Evolutionary conservation across 73 alveolate species (phyloP), one percentile per base, ranked within the genome.

Genomic region (Tetrahymena borealis): DNA sequence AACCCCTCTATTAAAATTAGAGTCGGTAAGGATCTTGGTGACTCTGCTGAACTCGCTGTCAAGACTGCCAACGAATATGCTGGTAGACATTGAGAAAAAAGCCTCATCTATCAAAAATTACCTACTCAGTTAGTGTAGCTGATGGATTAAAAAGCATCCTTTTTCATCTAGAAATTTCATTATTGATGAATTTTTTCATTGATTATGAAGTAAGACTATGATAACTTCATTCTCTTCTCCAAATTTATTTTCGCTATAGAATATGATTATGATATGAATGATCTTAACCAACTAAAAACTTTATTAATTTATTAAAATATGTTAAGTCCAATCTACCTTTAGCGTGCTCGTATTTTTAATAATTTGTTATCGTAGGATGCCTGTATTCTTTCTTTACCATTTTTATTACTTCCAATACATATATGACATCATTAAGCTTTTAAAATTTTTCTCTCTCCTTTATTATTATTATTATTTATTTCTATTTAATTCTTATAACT

Each of bases 41-140:
- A 60, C 85, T 60, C 85, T 60, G 85, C 85, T 60, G 85, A 60
- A 60, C 85, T 60, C 85, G 85, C 85, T 60, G 85, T 60, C 35
- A 60, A 60, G 85, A 60, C 85, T 60, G 85, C 85, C 85, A 60
- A 60, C 85, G 85, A 60, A 60, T 60, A 4, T 6, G 85, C 85
- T 9, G 85, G 85, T 24, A 60, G 85, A 60, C 85, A 20, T 60
- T 60, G 85, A 60, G 38, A 5, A 20, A n/a, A n/a, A 24, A 24
- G 85, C n/a, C 20, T 60, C 85, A 4, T 35, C 7, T 18, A n/a
- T 24, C 1, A 32, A 60, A 60, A 60, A 60, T 60, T 35, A 24
- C n/a, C n/a, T 60, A 60, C 28, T 60, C 1, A 60, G n/a, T n/a
- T n/a, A n/a, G n/a, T n/a, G n/a, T n/a, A n/a, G n/a, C 85, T 24